Evolutionary conservation across 768 basidiomycete genomes (phyloP).

Genomic region (Termitomyces sp.): DNA sequence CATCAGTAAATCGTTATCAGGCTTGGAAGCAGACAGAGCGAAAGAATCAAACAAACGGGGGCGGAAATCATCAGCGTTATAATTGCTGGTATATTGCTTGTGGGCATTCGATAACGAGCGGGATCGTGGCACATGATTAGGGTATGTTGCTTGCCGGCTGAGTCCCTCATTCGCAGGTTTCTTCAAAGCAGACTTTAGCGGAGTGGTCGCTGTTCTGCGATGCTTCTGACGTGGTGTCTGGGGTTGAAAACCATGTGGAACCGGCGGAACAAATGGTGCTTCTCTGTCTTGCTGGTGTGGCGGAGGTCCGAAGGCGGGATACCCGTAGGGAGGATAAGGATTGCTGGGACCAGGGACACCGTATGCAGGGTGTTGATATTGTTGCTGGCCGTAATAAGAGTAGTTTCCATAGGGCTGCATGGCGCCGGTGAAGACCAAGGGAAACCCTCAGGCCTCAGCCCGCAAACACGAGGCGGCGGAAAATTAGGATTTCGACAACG

Average conservation of each 20-base stretch:
- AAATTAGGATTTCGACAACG: constrained; percentile 15
- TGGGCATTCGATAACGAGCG: constrained; percentile 3
- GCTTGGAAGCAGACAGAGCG: background rate
- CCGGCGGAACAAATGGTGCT: constrained; percentile 13
- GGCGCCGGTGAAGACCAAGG: too few relatives aligned
- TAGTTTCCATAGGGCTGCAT: constrained; percentile 34
- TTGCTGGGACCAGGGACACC: constrained; percentile 29
- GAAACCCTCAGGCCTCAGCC: too few relatives aligned
- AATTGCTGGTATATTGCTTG: constrained; percentile 6
- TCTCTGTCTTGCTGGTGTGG: constrained; percentile 21
- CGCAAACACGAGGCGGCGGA: constrained; percentile 3
- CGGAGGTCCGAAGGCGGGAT: constrained; percentile 15
- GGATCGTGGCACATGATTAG: constrained; percentile 6
- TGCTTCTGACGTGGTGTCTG: constrained; percentile 26
- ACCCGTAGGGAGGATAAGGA: constrained; percentile 32
- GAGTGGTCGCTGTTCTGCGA: constrained; percentile 27
- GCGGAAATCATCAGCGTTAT: constrained; percentile 19
- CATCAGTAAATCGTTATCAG: constrained; percentile 4
- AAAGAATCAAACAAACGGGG: constrained; percentile 22
- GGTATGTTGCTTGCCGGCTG: constrained; percentile 18
- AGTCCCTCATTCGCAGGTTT: constrained; percentile 26
- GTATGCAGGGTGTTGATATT: constrained; percentile 35
- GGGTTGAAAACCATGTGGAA: constrained; percentile 6
- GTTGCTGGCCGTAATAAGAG: constrained; percentile 39
- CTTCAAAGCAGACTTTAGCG: constrained; percentile 56